Percentiles rank a stretch among this genome's conserved stretches.
Evolutionary conservation across 495 filamentous ascomycete genomes (phyloP).

Genomic region (Massariosphaeria phaeospora): DNA sequence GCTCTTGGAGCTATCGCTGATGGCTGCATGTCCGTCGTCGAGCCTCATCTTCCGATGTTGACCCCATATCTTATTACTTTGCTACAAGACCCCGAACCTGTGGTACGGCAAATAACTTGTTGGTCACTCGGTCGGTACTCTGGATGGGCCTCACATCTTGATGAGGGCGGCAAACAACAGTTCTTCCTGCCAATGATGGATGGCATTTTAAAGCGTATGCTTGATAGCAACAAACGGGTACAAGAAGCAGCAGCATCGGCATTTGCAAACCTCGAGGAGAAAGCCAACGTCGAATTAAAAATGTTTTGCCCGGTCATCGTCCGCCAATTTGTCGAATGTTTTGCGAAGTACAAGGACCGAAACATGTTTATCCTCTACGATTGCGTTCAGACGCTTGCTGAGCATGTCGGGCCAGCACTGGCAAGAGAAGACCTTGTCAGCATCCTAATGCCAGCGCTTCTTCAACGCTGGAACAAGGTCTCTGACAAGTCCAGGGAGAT

Average conservation of each 20-base stretch:
- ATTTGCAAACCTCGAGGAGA: slow-evolving; percentile 94
- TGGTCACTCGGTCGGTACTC: slow-evolving; percentile 97
- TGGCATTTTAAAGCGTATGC: slow-evolving; percentile 87
- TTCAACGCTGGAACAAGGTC: slow-evolving; percentile 82
- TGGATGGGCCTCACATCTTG: slow-evolving; percentile 78
- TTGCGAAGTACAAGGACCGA: slow-evolving; percentile 90
- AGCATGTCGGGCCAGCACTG: slow-evolving; percentile 77
- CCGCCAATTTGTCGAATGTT: slow-evolving; percentile 86
- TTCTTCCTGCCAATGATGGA: slow-evolving; percentile 98
- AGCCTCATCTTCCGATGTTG: slow-evolving; percentile 84
- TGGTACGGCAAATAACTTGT: slow-evolving; percentile 96
- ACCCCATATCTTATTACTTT: slow-evolving; percentile 86
- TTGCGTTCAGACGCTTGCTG: slow-evolving; percentile 94
- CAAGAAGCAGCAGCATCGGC: slow-evolving; percentile 95
- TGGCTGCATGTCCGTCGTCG: slow-evolving; percentile 85
- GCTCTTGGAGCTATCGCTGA: slow-evolving; percentile 93
- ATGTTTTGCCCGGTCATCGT: slow-evolving; percentile 88
- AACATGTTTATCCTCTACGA: slow-evolving; percentile 99
- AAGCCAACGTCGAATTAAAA: slow-evolving; percentile 70
- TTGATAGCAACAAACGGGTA: slow-evolving; percentile 95
- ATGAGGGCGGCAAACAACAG: slow-evolving; percentile 58
- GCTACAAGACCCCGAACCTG: slow-evolving; percentile 76
- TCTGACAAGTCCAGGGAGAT: slow-evolving; percentile 87
- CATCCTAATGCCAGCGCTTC: slow-evolving; percentile 90
- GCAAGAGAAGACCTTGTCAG: slow-evolving; percentile 71